These are phyloP conservation scores for Trypanosoma melophagium DNA, from an alignment of 208 protist genomes.

Conservation along the genomic window DNA sequence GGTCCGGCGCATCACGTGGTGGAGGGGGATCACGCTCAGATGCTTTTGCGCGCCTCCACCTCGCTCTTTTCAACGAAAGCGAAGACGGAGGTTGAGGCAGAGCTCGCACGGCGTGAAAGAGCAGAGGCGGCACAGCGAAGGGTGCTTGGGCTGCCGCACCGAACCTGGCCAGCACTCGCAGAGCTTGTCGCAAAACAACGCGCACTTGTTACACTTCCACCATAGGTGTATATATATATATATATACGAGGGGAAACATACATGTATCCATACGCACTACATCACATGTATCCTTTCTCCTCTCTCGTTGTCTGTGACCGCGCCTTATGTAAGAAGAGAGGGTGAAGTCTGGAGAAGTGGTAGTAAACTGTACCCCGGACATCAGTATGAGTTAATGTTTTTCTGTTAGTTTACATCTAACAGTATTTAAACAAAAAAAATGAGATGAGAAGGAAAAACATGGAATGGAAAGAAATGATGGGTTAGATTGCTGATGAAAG, in stretches of 20 bases:
- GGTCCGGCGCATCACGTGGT: constrained; percentile 54
- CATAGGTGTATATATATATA: constrained; percentile 26
- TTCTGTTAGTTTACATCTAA: no score
- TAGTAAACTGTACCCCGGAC: no score
- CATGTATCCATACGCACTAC: constrained; percentile 26
- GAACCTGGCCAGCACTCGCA: constrained; percentile 46
- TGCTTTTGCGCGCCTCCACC: constrained; percentile 34
- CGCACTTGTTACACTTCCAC: constrained; percentile 62
- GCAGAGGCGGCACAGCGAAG: constrained; percentile 59
- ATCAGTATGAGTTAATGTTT: no score
- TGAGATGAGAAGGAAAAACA: no score
- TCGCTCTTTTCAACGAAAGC: constrained; percentile 49
- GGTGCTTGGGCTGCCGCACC: constrained; percentile 59
- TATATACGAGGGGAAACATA: not conserved
- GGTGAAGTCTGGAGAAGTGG: no score
- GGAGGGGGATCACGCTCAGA: constrained; percentile 64
- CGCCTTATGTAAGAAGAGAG: no score
- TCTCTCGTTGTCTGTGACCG: no score
- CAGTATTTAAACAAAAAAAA: no score
- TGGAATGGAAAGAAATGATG: no score
- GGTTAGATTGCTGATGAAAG: no score
- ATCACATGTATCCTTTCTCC: no score
- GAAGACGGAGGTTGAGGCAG: constrained; percentile 42
- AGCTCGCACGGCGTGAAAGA: constrained; percentile 38
- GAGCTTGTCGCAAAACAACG: constrained; percentile 74